Base-by-base conservation (phyloP, 352 stramenopile species). In the Globisporangium cylindrosporum region DNA sequence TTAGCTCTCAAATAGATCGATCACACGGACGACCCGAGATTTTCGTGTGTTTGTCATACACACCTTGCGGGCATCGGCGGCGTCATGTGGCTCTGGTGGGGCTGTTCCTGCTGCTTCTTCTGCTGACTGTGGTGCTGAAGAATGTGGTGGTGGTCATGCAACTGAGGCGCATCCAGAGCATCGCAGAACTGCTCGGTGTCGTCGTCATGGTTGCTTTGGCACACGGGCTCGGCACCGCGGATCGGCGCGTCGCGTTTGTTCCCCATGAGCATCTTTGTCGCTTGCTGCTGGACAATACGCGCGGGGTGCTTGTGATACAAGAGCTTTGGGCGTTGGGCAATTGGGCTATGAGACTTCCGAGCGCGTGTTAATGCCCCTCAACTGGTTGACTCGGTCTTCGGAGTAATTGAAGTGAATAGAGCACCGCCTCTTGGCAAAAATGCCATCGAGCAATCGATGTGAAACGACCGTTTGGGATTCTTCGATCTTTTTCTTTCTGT, bases 401-500 rank as follows among this genome's bases (percentile, higher is more conserved):
- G 38, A 48, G 12, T 48, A 1, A 48, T 48, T n/a, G 41, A 48
- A 48, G 53, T 20, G 22, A 57, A 20, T 25, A n/a, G 54, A 59
- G 18, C n/a, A 20, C 9, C 3, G 15, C 27, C 53, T 32, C 15
- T 25, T 59, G 8, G 25, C n/a, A 34, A 46, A 61, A 61, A 61
- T 43, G 55, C 20, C 55, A 36, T 9, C 3, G 29, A 32, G 22
- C 22, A 25, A 36, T 41, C 15, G 27, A 62, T 62, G 56, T 62
- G 56, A 62, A 62, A 62, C 56, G 56, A 62, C 56, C 56, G 32
- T 49, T 62, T 62, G 32, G 43, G 56, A 62, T 62, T 32, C 29
- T 43, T 29, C 55, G 29, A 56, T 56, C 22, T 56, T 56, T 27
- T 60, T 27, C 55, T 49, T 60, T 60, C 55, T 41, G 27, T 60